Base-by-base conservation (phyloP, 2,329 filamentous ascomycete species). In the Xylariales sp. region DNA sequence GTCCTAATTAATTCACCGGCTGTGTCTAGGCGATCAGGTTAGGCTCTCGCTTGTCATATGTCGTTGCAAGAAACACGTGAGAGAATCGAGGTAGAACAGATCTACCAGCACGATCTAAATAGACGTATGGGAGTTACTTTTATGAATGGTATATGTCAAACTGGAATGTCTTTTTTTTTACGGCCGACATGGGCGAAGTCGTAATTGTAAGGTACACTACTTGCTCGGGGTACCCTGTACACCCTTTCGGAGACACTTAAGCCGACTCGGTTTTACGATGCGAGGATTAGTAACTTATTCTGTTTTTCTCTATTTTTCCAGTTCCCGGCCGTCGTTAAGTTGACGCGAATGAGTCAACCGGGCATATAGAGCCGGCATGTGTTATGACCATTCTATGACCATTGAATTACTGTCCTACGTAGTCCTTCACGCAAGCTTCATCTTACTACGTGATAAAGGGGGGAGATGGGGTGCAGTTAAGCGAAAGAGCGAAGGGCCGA, bases 401-500 rank as follows among this genome's bases (percentile, higher is more conserved):
- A 61, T 7, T 45, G 3, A 39, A 34, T 14, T 43, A 10, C 32
- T 23, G 14, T 23, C 23, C 23, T 23, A 23, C 23, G 23, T 36
- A 23, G 23, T 14, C 6, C 14, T 60, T 12, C 2, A 45, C 14
- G 18, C 16, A 50, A n/a, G 6, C 30, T 6, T 18, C 14, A 41
- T 18, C 30, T 46, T 46, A 56, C 43, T 52, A 55, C 10, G 36
- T 55, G 9, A 55, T 36, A 45, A 48, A 14, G 1, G 36, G 46
- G 48, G 48, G 8, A 10, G 45, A 45, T 18, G 48, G 54, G 39
- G 3, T 54, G 32, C 32, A 3, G 7, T 49, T 62, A 54, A 41
- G 60, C 59, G 49, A 62, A 61, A 43, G 18, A 18, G 60, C 60
- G 60, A 54, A 62, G 14, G 45, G 60, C 50, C 60, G 50, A 62